Evolutionary conservation across 2,329 filamentous ascomycete genomes (phyloP), one percentile per base, ranked within the genome.

Genomic region (Aspergillus latus): DNA sequence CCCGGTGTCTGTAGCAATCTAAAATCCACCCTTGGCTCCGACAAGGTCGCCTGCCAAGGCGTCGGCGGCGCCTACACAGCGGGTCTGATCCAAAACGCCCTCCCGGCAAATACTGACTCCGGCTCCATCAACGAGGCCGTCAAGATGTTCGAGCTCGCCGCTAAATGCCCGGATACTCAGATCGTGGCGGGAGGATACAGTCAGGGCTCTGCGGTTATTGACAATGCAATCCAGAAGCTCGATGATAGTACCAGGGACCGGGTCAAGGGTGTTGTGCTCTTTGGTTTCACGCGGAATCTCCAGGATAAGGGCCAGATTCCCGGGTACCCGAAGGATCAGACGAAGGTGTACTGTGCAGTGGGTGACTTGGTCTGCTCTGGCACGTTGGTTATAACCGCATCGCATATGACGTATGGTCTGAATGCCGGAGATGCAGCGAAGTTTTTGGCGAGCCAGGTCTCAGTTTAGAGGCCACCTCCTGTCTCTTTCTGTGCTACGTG

Each of bases 131-230:
- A 66, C 1, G 77, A 77, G 52, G 77, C 75, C 34, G 71, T 70
- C 26, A 64, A 68, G 4, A 71, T 78, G 34, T 76, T 80, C 62
- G 63, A 68, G 2, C 52, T 73, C 21, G 77, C 78, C 11, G 60
- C 69, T 8, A 78, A 78, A 59, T 81, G 79, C 52, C 78, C 78
- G 7, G 63, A 73, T 16, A 68, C 78, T 0, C 67, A 72, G 40
- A 72, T 80, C 28, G 67, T 79, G 0, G 73, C 76, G 1, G 78
- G 74, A 43, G 78, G 78, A 6, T 71, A 71, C 52, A 77, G 65
- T 50, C 65, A 80, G 64, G 78, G 78, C 30, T 72, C 75, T 3
- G 78, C 78, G 1, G 73, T 81, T 50, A 72, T 77, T n/a, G 71
- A 73, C 21, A 69, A 71, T 37, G 65, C 76, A 6, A 63, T 80